Base-by-base conservation (phyloP, 164 flowering plant genomes). In the Cinnamomum micranthum region DNA sequence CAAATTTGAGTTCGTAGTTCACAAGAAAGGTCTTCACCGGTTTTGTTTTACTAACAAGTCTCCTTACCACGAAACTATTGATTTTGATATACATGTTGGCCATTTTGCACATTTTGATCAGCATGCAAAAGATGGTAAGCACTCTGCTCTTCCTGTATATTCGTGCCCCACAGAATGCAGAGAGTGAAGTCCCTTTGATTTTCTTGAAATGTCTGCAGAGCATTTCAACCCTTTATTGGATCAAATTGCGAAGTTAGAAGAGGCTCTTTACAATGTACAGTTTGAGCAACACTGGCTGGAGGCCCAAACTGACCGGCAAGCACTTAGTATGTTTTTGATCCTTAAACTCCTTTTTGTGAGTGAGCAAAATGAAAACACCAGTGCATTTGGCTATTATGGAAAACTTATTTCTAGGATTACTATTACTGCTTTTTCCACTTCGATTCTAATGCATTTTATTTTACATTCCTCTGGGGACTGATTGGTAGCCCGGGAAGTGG, bases 271-370 rank as follows among this genome's bases (percentile, higher is more conserved):
- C 83, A 92, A 92, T 77, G 87, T 96, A 76, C 98, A 94, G 77
- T 96, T 92, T 75, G 98, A 92, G 75, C 99, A 96, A 80, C 98
- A 92, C 75, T 96, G 98, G 98, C 83, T 96, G 10, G 95, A 91
- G 85, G 99, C 99, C 74, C 91, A 92, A 85, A 96, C 98, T 51
- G 95, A 94, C 23, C 95, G 95, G 35, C 99, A 96, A 81, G 91
- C 94, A 72, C 76, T 88, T 73, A 86, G 99, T 95, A 88, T 73
- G 71, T n/a, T 19, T 71, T 22, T 70, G 6, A 17, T 20, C 50
- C 52, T 25, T 41, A 17, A 66, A 31, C 58, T 66, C 2, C 25
- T 55, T 71, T 7, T 24, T 28, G 52, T 62, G 7, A 3, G 17
- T 55, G n/a, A 55, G 20, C 60, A 55, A 55, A 55, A 14, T 15